These are phyloP conservation scores for Penicillium sp. DNA, from an alignment of 2,329 filamentous ascomycete genomes.

Conservation along the genomic window DNA sequence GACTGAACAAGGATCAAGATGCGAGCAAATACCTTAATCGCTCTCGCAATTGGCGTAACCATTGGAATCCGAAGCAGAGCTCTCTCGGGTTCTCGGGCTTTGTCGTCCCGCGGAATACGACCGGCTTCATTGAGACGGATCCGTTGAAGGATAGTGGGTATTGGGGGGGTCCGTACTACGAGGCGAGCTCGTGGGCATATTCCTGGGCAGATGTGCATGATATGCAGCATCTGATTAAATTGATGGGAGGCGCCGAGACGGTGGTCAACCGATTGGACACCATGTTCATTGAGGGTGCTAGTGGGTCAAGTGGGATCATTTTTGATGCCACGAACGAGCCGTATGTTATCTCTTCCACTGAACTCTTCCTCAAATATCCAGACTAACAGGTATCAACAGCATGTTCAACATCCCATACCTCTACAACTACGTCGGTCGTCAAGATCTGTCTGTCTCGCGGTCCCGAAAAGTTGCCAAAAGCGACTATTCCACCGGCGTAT, in stretches of 20 bases:
- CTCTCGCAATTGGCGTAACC: slow-evolving; percentile 70
- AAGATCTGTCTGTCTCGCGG: slow-evolving; percentile 61
- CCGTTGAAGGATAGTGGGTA: slow-evolving; percentile 62
- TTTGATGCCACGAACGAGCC: slow-evolving; percentile 71
- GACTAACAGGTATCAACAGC: slow-evolving; percentile 18
- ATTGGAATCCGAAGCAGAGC: slow-evolving; percentile 64
- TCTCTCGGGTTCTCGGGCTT: slow-evolving; percentile 66
- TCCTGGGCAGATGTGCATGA: slow-evolving; percentile 71
- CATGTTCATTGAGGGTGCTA: slow-evolving; percentile 52
- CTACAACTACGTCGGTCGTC: slow-evolving; percentile 66
- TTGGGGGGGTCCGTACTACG: slow-evolving; percentile 64
- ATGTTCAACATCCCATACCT: slow-evolving; percentile 67
- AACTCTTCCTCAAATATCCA: not conserved
- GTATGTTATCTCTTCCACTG: slow-evolving; percentile 30
- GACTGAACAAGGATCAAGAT: slow-evolving; percentile 55
- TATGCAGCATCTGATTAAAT: slow-evolving; percentile 55
- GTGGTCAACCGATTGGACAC: slow-evolving; percentile 54
- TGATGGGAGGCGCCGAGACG: slow-evolving; percentile 54
- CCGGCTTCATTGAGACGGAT: slow-evolving; percentile 52
- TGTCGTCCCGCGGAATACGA: slow-evolving; percentile 60
- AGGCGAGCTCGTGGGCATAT: slow-evolving; percentile 66
- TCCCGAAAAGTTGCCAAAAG: slow-evolving; percentile 61
- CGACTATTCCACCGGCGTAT: slow-evolving; percentile 58
- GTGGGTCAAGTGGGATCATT: slow-evolving; percentile 51
- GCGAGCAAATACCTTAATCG: slow-evolving; percentile 62